A percentile compares a stretch with the other conserved stretches of the same genome.
Evolutionary conservation across 306 rosid genomes (phyloP).

Genomic region (Vicia sativa): DNA sequence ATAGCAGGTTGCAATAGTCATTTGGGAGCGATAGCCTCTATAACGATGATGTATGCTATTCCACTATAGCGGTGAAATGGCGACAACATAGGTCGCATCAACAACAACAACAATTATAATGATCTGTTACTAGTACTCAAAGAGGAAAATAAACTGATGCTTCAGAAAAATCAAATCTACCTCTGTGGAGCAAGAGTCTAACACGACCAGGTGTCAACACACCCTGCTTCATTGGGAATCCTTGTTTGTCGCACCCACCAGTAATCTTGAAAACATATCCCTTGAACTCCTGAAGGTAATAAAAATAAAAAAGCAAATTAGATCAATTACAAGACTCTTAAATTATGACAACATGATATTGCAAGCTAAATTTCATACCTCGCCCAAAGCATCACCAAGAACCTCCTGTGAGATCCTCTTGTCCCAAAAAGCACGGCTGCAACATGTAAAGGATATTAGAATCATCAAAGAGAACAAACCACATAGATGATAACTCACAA

Average conservation of each 20-base stretch:
- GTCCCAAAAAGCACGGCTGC: slow-evolving; percentile 47
- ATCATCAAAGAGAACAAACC: not conserved
- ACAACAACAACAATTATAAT: not conserved
- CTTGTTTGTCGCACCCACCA: slow-evolving; percentile 49
- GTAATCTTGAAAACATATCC: slow-evolving; percentile 49
- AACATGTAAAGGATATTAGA: not conserved
- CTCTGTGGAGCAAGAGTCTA: slow-evolving; percentile 46
- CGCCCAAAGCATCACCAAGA: slow-evolving; percentile 44
- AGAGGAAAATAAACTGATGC: not conserved
- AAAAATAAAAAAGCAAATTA: not conserved
- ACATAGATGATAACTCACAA: not conserved
- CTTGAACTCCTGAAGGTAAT: slow-evolving; percentile 34
- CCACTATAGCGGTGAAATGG: too few species aligned
- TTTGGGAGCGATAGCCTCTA: too few species aligned
- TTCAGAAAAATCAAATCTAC: not conserved
- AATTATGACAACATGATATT: not conserved
- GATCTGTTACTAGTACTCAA: not conserved
- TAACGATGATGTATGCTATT: too few species aligned
- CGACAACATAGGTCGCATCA: too few species aligned
- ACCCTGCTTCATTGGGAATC: slow-evolving; percentile 52
- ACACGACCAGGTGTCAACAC: slow-evolving; percentile 52
- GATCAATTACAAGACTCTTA: not conserved
- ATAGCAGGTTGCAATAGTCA: too few species aligned
- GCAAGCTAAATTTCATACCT: slow-evolving; percentile 19
- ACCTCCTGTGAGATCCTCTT: slow-evolving; percentile 52